phyloP scores from a whole-genome alignment of 1,139 yeast genomes.

The Geotrichum siamense region DNA sequence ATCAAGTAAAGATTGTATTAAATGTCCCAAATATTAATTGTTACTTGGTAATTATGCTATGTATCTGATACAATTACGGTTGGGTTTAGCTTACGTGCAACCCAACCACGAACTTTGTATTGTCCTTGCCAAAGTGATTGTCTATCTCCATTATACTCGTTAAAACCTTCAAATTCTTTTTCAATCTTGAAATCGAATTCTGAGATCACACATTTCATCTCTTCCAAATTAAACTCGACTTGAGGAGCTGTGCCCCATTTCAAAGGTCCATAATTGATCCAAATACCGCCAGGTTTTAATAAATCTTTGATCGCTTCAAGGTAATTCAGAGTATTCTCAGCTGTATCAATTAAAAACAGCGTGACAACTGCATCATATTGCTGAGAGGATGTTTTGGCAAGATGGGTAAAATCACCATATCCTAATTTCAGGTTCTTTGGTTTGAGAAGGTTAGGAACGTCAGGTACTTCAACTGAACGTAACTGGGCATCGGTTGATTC shows the following conservation, averaged over 20 bases:
- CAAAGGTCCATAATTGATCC: conserved; percentile 84
- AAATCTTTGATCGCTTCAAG: conserved; percentile 49
- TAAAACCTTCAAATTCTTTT: conserved; percentile 30
- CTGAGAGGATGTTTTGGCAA: conserved; percentile 7
- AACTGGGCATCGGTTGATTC: conserved; percentile 44
- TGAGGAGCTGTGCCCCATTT: conserved; percentile 85
- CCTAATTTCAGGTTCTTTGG: conserved; percentile 42
- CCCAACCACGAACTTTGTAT: conserved; percentile 30
- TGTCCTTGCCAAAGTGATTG: conserved; percentile 27
- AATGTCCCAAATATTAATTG: too few species aligned
- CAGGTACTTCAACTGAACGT: conserved; percentile 38
- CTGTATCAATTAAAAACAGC: conserved; percentile 78
- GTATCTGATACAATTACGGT: too few species aligned
- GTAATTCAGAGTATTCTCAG: conserved; percentile 71
- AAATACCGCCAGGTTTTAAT: conserved; percentile 48
- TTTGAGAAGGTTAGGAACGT: conserved; percentile 9
- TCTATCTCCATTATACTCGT: conserved; percentile 30
- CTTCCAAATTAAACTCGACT: conserved; percentile 64
- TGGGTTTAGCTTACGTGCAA: too few species aligned
- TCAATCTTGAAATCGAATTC: conserved; percentile 60
- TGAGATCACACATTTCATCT: conserved; percentile 45
- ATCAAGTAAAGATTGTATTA: too few species aligned
- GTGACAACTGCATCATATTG: conserved; percentile 45
- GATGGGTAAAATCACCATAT: conserved; percentile 57
- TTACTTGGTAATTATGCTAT: too few species aligned